Conservation (phyloP, 768 basidiomycete genomes). For the Agrocybe chaxingu region DNA sequence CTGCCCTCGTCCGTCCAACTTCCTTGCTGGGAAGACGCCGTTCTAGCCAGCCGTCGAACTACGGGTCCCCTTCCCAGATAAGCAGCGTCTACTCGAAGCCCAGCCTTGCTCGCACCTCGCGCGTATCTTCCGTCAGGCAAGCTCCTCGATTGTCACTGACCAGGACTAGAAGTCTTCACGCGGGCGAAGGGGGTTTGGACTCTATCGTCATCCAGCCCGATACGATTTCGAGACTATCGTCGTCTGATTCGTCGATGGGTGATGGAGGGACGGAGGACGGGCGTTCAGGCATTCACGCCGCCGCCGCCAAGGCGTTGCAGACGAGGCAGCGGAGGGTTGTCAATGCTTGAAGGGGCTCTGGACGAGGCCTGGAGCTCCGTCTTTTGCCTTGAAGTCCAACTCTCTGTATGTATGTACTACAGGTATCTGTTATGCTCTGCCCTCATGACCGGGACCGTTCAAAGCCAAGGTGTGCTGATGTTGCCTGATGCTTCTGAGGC, state of each 20-base stretch:
- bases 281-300: not conserved
- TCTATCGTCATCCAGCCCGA: conserved; percentile 16
- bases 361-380: no score
- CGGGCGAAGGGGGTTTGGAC: conserved; percentile 4
- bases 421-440: no score
- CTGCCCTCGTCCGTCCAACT: conserved; percentile 6
- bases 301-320: not conserved
- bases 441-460: no score
- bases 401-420: no score
- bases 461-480: no score
- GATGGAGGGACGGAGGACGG: no score
- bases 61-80: conserved; percentile 5
- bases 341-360: no score
- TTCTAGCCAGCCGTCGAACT: not conserved
- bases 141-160: not conserved
- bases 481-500: no score
- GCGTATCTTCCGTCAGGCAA: not conserved
- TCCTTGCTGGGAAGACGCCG: conserved; percentile 4
- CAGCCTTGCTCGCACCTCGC: not conserved
- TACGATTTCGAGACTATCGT: conserved; percentile 9
- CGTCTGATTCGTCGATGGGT: conserved; percentile 8
- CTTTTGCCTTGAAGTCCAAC: no score
- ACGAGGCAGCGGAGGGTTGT: not conserved
- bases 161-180: not conserved
- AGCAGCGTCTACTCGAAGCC: conserved; percentile 12